Base-by-base conservation (phyloP, 2,329 filamentous ascomycete genomes). In the Cryphonectria parasitica region DNA sequence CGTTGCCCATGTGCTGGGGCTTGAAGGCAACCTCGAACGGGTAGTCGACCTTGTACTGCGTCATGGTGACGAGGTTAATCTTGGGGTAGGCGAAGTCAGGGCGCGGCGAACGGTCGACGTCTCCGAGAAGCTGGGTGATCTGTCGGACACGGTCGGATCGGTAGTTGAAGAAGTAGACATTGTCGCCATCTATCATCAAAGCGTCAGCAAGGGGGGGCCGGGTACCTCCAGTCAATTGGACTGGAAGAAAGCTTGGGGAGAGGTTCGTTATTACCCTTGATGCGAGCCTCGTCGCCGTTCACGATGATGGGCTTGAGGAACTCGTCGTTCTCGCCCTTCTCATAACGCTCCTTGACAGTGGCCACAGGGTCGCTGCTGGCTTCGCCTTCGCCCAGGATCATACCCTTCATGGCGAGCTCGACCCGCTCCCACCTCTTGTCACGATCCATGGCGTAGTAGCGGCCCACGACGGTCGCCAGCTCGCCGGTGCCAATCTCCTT, bases 151-250 rank as follows among this genome's bases (percentile, higher is more conserved):
- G 95, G 81, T 99, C 96, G 70, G 96, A 98, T 78, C 96, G 94
- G 88, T 99, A 99, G 90, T 99, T 99, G 92, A 99, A 99, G 90
- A 98, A 98, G 89, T 98, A 98, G 77, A 98, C 88, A 68, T 94
- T 95, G 80, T 99, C 96, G 75, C 92, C 88, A 79, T 98, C 94
- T 94, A 74, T 34, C 41, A 67, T 34, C 49, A 68, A 64, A 39
- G 4, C 11, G 72, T 75, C 72, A 74, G 73, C 66, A 54, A 13
- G 36, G 36, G 36, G 36, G 36, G 10, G 11, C 10, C 10, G 10
- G 36, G 8, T 10, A 39, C 11, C 36, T 39, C 36, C 10, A 11
- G 11, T 39, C 11, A 39, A 39, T 39, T 39, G 36, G 11, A 3
- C 7, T 1, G 36, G 36, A 2, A 3, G 8, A 39, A 39, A 39